phyloP scores from a whole-genome alignment of 345 rosid genomes.

The Aethionema arabicum region DNA sequence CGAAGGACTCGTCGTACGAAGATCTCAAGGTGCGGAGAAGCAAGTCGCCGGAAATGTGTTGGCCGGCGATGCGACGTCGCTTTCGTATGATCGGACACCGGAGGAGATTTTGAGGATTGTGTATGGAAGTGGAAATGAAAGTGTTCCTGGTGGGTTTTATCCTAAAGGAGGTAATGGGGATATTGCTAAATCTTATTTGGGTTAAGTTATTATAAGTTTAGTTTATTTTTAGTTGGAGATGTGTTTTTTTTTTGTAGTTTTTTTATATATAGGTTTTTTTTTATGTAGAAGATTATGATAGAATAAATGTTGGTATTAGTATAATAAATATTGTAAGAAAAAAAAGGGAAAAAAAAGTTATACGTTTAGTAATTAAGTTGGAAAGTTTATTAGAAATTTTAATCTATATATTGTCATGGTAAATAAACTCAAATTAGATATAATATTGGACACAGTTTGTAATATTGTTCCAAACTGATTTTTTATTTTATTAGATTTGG shows the following conservation, averaged over 20 bases:
- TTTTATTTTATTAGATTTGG: too few species aligned
- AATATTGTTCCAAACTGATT: too few species aligned
- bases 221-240: conserved; percentile 23
- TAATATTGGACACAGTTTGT: too few species aligned
- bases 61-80: conserved; percentile 47
- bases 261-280: conserved; percentile 4
- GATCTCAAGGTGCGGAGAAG: conserved; percentile 43
- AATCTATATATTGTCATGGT: too few species aligned
- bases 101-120: conserved; percentile 61
- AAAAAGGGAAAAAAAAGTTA: too few species aligned
- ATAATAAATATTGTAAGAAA: conserved; percentile 14
- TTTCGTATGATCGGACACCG: conserved; percentile 53
- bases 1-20: conserved; percentile 54
- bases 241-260: conserved; percentile 3
- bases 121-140: conserved; percentile 60
- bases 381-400: too few species aligned
- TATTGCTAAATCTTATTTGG: conserved; percentile 50
- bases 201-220: not conserved
- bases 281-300: not conserved
- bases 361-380: too few species aligned
- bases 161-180: conserved; percentile 63
- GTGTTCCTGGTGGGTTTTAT: conserved; percentile 57
- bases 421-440: too few species aligned
- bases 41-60: conserved; percentile 49
- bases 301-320: not conserved